Conservation (phyloP, 768 basidiomycete genomes). For the Tephrocybe sp. region DNA sequence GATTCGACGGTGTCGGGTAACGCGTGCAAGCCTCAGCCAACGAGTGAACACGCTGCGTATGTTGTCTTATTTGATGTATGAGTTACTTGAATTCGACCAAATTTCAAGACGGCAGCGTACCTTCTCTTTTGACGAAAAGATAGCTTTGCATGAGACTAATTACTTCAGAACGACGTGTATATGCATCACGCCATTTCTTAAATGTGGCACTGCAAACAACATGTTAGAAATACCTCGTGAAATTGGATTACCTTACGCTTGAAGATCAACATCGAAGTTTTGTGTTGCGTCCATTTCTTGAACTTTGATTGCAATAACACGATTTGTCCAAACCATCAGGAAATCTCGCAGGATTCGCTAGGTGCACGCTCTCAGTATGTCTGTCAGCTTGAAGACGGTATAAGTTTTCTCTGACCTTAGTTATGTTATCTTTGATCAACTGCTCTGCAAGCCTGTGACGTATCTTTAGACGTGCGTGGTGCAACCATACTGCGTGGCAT, state of each 20-base stretch:
- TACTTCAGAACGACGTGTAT: constrained; percentile 66
- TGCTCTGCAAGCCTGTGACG: constrained; percentile 45
- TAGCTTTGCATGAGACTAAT: constrained; percentile 84
- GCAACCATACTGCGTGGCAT: constrained; percentile 44
- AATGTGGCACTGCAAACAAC: constrained; percentile 48
- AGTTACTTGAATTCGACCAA: background rate
- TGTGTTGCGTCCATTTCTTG: constrained; percentile 68
- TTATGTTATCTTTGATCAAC: constrained; percentile 35
- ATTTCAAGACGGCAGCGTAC: constrained; percentile 30
- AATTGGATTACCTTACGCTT: constrained; percentile 27
- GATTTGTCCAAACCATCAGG: constrained; percentile 66
- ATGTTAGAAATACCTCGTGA: background rate
- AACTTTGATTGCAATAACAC: constrained; percentile 71
- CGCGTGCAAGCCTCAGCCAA: constrained; percentile 65
- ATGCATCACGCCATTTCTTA: constrained; percentile 66
- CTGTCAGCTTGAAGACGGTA: background rate
- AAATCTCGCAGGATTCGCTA: constrained; percentile 54
- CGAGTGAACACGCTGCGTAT: constrained; percentile 67
- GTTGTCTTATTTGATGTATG: constrained; percentile 44
- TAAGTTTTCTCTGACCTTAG: constrained; percentile 34
- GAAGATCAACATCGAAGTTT: constrained; percentile 31
- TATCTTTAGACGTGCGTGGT: constrained; percentile 33
- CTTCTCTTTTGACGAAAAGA: constrained; percentile 77
- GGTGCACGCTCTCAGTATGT: background rate
- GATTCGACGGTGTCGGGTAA: constrained; percentile 59